These are phyloP conservation scores for Sisymbrium altissimum DNA, from an alignment of 345 rosid genomes.

Conservation along the genomic window DNA sequence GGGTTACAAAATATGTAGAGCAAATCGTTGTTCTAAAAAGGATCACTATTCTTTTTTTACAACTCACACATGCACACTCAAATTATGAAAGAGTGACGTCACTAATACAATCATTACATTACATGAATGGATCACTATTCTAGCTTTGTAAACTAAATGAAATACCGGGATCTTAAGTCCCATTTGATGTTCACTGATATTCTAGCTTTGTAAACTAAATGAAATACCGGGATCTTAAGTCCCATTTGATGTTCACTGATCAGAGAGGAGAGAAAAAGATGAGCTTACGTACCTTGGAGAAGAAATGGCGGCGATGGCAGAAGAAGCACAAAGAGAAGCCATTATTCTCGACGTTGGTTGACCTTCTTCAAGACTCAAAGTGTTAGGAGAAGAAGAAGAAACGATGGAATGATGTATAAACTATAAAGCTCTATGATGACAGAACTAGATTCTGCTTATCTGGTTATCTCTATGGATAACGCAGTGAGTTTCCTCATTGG, in stretches of 20 bases:
- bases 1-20: background rate
- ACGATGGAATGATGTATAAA: constrained; percentile 16
- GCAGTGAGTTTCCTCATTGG: constrained; percentile 32
- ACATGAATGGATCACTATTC: background rate
- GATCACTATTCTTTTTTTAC: background rate
- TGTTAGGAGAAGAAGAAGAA: constrained; percentile 21
- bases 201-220: too few species aligned
- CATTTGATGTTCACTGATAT: background rate
- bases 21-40: background rate
- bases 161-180: background rate
- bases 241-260: background rate
- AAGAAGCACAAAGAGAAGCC: constrained; percentile 93
- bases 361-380: constrained; percentile 29
- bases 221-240: background rate
- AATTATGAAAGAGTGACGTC: background rate
- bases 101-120: background rate
- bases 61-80: background rate
- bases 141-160: background rate
- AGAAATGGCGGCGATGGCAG: constrained; percentile 73
- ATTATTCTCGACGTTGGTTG: constrained; percentile 36
- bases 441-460: constrained; percentile 33
- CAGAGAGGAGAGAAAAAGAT: background rate
- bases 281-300: constrained; percentile 58
- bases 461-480: constrained; percentile 33
- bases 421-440: constrained; percentile 22